Evolutionary conservation across 2,329 filamentous ascomycete species (phyloP), one percentile per base, ranked within the genome.

Genomic region (Trichocomaceae sp.): DNA sequence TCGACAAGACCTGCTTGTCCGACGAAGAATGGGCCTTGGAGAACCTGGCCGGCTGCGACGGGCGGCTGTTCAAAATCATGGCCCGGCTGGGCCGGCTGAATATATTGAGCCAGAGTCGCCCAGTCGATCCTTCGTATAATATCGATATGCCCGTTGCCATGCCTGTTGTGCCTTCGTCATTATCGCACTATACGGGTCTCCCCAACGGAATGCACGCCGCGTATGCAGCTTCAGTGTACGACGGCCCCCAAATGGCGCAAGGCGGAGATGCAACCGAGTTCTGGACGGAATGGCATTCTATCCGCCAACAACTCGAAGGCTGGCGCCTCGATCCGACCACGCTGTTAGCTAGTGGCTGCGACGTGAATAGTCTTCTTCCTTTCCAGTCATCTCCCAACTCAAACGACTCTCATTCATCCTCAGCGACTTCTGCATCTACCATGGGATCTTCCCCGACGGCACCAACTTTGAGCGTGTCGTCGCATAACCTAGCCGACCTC

Each of bases 21-120:
- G 77, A 82, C 26, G 83, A 88, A 64, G 81, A 87, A 61, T 88
- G 84, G 59, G 85, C 87, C 1, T 75, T 88, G 22, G 91, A 96
- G 72, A 93, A 95, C 66, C 78, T 95, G 49, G 86, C 90, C 2
- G 91, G 91, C 39, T 96, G 91, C 66, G 90, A 96, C 66, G 83
- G 88, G 6, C 82, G 86, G 57, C 79, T 96, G 1, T 96, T 96
- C 80, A 90, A 87, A 71, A 83, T 89, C 5, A 87, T 96, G 61
- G 85, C 86, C 61, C 86, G 87, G 66, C 83, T 96, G 2, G 90
- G 90, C 22, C 83, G 90, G 39, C 77, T 96, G 19, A 96, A 95
- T 67, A 77, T 95, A 13, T 78, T 96, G 26, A 89, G 88, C 33
- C 90, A 95, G 66, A 78, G 79, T 42, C 77, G 78, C 55, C 71